Conservation (phyloP, 2,329 filamentous ascomycete genomes). For the Bisporella sp. region DNA sequence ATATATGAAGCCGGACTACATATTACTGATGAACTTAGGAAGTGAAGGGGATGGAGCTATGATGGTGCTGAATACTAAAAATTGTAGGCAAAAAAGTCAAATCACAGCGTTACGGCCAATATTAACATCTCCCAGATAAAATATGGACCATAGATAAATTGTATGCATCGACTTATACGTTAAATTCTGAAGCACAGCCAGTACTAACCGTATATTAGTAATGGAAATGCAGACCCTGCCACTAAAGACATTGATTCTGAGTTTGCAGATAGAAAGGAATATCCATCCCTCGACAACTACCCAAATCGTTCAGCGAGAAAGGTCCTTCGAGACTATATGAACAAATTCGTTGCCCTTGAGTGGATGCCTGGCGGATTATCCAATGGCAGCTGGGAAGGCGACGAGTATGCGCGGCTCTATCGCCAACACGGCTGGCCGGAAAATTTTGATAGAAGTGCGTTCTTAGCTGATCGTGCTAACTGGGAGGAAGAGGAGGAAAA, state of each 20-base stretch:
- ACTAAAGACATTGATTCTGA: not conserved
- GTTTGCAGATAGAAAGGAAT: not conserved
- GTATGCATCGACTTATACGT: no score
- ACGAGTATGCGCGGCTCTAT: slow-evolving; percentile 6
- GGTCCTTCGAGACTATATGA: slow-evolving; percentile 9
- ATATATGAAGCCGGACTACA: slow-evolving; percentile 12
- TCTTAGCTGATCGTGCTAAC: not conserved
- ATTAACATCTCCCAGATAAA: no score
- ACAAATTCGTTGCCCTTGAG: slow-evolving; percentile 4
- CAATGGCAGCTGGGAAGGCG: slow-evolving; percentile 2
- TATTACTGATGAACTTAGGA: slow-evolving; percentile 4
- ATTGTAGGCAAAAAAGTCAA: not conserved
- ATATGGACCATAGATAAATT: no score
- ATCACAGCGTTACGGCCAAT: no score
- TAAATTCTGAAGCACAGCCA: no score
- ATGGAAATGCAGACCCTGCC: slow-evolving; percentile 2
- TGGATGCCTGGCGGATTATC: slow-evolving; percentile 7
- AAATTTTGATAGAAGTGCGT: slow-evolving; percentile 1
- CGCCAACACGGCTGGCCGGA: slow-evolving; percentile 7
- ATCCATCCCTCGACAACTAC: slow-evolving; percentile 4
- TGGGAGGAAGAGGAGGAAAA: not conserved
- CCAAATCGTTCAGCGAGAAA: slow-evolving; percentile 2
- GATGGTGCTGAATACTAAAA: slow-evolving; percentile 9
- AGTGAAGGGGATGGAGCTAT: slow-evolving; percentile 2
- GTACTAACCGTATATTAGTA: slow-evolving; percentile 6